A percentile compares a stretch with the other conserved stretches of the same genome.
Evolutionary conservation across 176 grass and related monocot species (phyloP).

Genomic region (Oryza rufipogon): DNA sequence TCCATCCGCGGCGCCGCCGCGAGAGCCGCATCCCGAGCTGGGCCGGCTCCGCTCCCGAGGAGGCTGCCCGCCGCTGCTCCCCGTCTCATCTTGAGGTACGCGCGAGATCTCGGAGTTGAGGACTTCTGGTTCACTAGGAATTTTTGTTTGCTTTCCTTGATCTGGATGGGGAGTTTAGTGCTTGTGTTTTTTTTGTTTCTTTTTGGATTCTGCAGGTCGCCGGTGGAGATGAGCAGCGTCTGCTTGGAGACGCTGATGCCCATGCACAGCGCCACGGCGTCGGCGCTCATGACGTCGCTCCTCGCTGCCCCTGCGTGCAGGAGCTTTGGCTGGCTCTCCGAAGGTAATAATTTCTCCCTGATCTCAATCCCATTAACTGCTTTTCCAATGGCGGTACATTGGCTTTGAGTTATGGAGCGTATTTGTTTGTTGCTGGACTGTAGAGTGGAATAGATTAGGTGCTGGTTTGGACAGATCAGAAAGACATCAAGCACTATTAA

Average conservation of each 20-base stretch:
- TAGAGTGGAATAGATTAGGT: neutral
- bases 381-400: conserved; percentile 4
- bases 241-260: conserved; percentile 83
- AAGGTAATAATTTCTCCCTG: conserved; percentile 54
- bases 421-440: conserved; percentile 8
- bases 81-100: conserved; percentile 60
- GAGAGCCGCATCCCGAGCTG: conserved; percentile 41
- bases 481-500: neutral
- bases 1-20: conserved; percentile 47
- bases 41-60: conserved; percentile 42
- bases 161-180: neutral
- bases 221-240: conserved; percentile 78
- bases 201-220: conserved; percentile 50
- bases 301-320: conserved; percentile 59
- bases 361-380: neutral
- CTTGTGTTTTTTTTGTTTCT: neutral
- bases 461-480: conserved; percentile 3
- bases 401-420: neutral
- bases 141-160: neutral
- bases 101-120: neutral
- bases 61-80: conserved; percentile 30
- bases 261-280: conserved; percentile 87
- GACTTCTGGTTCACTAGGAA: neutral
- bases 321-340: conserved; percentile 70
- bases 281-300: conserved; percentile 90